phyloP scores from a whole-genome alignment of 2,329 filamentous ascomycete genomes.

The Fusarium sp. region DNA sequence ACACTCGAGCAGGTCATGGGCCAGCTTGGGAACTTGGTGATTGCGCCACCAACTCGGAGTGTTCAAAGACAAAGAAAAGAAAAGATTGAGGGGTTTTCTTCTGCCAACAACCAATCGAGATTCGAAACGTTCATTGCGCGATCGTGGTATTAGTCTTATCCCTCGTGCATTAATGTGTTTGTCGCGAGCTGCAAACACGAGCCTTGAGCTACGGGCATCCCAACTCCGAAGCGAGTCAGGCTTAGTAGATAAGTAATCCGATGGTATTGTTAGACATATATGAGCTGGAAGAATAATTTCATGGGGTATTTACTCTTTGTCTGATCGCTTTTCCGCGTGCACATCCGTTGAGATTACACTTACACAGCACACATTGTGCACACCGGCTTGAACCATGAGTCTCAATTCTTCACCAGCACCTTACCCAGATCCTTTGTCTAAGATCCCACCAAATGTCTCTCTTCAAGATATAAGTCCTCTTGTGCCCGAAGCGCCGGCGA shows the following conservation, averaged over 20 bases:
- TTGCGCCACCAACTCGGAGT: neutral
- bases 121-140: no score
- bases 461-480: neutral
- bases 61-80: neutral
- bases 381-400: neutral
- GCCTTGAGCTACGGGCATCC: neutral
- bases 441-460: neutral
- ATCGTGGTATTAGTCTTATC: neutral
- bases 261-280: neutral
- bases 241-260: neutral
- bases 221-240: neutral
- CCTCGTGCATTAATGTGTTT: neutral
- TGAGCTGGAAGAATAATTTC: neutral
- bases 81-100: neutral
- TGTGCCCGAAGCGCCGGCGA: neutral
- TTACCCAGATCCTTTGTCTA: neutral
- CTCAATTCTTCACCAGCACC: neutral
- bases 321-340: neutral
- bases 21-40: neutral
- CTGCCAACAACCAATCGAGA: neutral
- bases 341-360: accelerated
- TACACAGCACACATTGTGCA: neutral
- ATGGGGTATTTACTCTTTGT: neutral
- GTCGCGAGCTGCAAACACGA: neutral
- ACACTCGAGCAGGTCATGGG: neutral